Percentiles rank a stretch among this genome's conserved stretches.
These are phyloP conservation scores for Aureobasidium leucospermi DNA, from an alignment of 2,329 filamentous ascomycete genomes.

Conservation along the genomic window DNA sequence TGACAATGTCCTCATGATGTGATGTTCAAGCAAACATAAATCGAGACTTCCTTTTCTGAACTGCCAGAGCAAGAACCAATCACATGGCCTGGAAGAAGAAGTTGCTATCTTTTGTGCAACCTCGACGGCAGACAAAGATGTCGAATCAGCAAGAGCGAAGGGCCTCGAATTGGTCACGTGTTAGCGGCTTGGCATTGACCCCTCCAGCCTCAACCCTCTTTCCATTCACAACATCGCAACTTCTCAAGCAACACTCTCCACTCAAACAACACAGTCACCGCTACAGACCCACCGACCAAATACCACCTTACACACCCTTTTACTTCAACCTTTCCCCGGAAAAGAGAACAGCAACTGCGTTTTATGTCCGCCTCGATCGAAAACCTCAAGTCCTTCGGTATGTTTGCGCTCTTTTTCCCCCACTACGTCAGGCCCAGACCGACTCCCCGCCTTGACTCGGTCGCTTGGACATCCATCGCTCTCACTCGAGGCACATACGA, in stretches of 20 bases:
- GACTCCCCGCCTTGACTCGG: constrained; percentile 1
- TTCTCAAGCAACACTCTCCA: constrained; percentile 10
- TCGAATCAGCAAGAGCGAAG: neutral
- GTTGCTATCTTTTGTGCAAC: neutral
- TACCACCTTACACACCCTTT: neutral
- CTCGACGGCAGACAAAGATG: neutral
- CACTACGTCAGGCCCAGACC: constrained; percentile 15
- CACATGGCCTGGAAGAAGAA: neutral
- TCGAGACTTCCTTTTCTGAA: too few species aligned
- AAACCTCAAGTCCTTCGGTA: constrained; percentile 96
- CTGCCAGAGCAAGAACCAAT: too few species aligned
- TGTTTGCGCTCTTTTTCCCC: constrained; percentile 34
- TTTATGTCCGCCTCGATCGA: constrained; percentile 86
- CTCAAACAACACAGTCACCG: neutral
- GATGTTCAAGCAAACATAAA: neutral
- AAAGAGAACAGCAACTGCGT: constrained; percentile 17
- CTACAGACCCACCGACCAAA: neutral
- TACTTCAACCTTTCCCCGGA: constrained; percentile 1
- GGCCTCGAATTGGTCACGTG: neutral
- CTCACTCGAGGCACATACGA: neutral
- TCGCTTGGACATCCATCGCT: neutral
- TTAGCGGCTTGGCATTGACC: constrained; percentile 5
- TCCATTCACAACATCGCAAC: constrained; percentile 10
- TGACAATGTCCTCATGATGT: too few species aligned
- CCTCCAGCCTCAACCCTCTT: constrained; percentile 11